phyloP scores from a whole-genome alignment of 768 basidiomycete genomes.

The Boletus edulis region DNA sequence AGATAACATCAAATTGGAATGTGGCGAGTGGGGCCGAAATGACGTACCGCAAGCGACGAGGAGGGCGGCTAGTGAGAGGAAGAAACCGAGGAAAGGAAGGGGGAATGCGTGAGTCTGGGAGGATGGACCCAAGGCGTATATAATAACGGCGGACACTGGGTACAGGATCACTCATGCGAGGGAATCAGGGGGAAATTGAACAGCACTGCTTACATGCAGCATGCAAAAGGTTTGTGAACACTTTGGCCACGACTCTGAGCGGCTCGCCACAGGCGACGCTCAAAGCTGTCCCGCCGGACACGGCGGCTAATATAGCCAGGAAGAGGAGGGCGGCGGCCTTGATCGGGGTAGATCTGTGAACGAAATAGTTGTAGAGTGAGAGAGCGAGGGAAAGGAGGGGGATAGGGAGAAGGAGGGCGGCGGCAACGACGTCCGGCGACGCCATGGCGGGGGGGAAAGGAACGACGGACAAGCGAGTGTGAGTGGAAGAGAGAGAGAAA shows the following conservation, averaged over 20 bases:
- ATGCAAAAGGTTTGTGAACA: conserved; percentile 20
- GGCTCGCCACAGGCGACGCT: conserved; percentile 13
- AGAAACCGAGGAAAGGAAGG: conserved; percentile 11
- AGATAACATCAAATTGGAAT: not conserved
- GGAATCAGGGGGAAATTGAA: not conserved
- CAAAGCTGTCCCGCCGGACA: conserved; percentile 21
- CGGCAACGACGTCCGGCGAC: conserved; percentile 22
- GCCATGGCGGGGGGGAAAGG: conserved; percentile 19
- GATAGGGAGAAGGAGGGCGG: conserved; percentile 27
- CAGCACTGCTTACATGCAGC: conserved; percentile 15
- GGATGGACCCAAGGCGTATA: conserved; percentile 21
- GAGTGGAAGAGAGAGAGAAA: conserved; percentile 4
- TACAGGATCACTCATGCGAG: not conserved
- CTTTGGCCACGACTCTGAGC: conserved; percentile 14
- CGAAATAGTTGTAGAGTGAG: conserved; percentile 5
- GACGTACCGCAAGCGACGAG: conserved; percentile 29
- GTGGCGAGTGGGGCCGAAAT: not conserved
- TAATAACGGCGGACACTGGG: conserved; percentile 26
- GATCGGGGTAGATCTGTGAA: conserved; percentile 3
- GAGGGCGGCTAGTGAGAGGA: conserved; percentile 18
- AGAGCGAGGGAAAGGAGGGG: conserved; percentile 20
- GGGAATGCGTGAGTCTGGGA: conserved; percentile 1
- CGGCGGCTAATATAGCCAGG: conserved; percentile 22
- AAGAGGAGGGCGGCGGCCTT: conserved; percentile 15
- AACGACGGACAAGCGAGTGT: conserved; percentile 20